Conservation (phyloP, 352 stramenopile genomes). For the Phytopythium chamaehyphon region DNA sequence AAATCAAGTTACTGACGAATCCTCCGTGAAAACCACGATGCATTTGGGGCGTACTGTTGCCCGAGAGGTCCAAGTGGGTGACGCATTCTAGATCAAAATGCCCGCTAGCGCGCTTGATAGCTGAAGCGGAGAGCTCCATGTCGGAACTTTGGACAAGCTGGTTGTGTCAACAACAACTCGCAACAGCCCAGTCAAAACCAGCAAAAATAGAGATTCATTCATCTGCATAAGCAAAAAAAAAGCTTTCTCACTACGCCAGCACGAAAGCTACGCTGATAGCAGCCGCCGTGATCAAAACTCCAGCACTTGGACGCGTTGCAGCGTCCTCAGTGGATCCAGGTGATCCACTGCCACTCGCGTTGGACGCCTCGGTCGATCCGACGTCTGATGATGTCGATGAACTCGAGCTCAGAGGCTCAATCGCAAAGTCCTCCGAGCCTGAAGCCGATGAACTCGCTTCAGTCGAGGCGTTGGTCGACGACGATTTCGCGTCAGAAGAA, state of each 20-base stretch:
- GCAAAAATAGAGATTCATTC: slow-evolving; percentile 8
- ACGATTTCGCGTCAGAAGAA: background rate
- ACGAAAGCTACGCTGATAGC: background rate
- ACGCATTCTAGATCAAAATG: slow-evolving; percentile 74
- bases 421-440: slow-evolving; percentile 3
- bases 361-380: background rate
- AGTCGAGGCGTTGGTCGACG: background rate
- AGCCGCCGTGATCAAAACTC: background rate
- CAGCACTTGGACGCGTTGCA: background rate
- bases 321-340: background rate
- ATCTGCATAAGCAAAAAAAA: too few species aligned
- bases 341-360: background rate
- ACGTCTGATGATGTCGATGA: slow-evolving; percentile 1
- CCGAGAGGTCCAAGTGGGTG: slow-evolving; percentile 57
- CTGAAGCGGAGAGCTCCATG: slow-evolving; percentile 61
- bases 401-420: background rate
- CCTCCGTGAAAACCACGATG: background rate
- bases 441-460: background rate
- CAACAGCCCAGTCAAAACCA: background rate
- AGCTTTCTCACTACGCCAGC: too few species aligned
- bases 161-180: background rate
- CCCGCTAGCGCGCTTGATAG: slow-evolving; percentile 70
- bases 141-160: background rate
- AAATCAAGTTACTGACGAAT: background rate
- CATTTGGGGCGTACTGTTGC: slow-evolving; percentile 12